Evolutionary conservation across 768 basidiomycete genomes (phyloP), one percentile per base, ranked within the genome.

Genomic region (Boletus insuetus): DNA sequence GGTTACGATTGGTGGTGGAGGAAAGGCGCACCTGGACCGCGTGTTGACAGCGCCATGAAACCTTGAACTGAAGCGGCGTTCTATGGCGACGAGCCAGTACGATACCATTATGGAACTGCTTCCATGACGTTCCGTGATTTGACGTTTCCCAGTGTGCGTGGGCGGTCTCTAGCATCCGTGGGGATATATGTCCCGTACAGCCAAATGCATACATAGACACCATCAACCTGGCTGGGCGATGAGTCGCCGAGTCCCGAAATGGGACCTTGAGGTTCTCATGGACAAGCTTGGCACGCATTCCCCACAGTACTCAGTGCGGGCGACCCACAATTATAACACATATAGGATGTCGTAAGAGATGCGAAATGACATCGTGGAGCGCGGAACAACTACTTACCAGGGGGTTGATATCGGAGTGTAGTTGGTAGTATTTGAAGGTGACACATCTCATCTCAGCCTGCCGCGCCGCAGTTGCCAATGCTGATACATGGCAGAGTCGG

Each of bases 21-120:
- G 42, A 64, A 66, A 45, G 34, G 62, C 64, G 59, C 71, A 71
- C 69, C 66, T 61, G 52, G 56, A 46, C 64, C 71, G 63, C 69
- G 49, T 71, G 69, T 69, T 61, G 64, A 63, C 69, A 58, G 60
- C 61, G 59, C 58, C 63, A 69, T 69, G 70, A 70, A 70, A 70
- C 71, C 69, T 69, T 69, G 67, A 51, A 51, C 40, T 69, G 70
- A 71, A 52, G 60, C 56, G 61, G 67, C 58, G 59, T 60, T 61
- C 53, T 69, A 61, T 62, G 56, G 70, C 64, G 66, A 69, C 66
- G 55, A 58, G 49, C 58, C 56, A 60, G 63, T 56, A 55, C 34
- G 50, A 55, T 17, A 65, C 60, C 31, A 20, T 61, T 69, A 68
- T 65, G 61, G 68, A 53, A 68, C 52, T 57, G 55, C 60, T 68